Percentiles rank a stretch among this genome's conserved stretches.
phyloP scores from a whole-genome alignment of 169 alveolate species.

The Cryptosporidium tyzzeri region DNA sequence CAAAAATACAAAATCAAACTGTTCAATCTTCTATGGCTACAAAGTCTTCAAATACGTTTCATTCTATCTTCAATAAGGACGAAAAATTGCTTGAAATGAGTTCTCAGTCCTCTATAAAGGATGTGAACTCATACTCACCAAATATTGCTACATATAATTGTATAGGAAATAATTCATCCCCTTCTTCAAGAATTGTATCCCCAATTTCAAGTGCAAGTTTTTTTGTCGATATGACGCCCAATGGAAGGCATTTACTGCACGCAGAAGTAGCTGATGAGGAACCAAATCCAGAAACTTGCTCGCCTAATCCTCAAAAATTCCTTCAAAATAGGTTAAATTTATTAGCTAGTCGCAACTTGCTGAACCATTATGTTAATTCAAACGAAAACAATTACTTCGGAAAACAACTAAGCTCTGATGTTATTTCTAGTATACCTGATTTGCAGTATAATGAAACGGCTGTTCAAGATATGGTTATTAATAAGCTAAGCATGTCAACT shows the following conservation, averaged over 20 bases:
- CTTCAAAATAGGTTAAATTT: conserved; percentile 47
- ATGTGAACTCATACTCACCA: conserved; percentile 13
- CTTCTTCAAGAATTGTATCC: conserved; percentile 47
- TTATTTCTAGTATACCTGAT: conserved; percentile 54
- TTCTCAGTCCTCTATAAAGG: conserved; percentile 38
- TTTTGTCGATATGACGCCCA: conserved; percentile 73
- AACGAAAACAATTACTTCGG: conserved; percentile 57
- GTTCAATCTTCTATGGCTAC: conserved; percentile 15
- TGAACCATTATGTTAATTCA: conserved; percentile 31
- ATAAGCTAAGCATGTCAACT: conserved; percentile 60
- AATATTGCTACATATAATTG: conserved; percentile 12
- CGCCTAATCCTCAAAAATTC: conserved; percentile 52
- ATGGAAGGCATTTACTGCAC: conserved; percentile 47
- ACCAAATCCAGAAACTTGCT: conserved; percentile 72
- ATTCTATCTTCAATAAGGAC: conserved; percentile 37
- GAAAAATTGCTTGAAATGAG: conserved; percentile 37
- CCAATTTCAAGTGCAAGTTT: conserved; percentile 73
- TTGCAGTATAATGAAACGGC: conserved; percentile 73
- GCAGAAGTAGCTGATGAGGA: conserved; percentile 76
- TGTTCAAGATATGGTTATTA: conserved; percentile 74
- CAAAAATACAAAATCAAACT: conserved; percentile 7
- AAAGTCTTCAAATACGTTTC: conserved; percentile 26
- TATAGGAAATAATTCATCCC: conserved; percentile 50
- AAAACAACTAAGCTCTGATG: conserved; percentile 54
- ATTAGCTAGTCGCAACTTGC: conserved; percentile 64